phyloP scores from a whole-genome alignment of 306 rosid genomes.

The Cucurbita ficifolia region DNA sequence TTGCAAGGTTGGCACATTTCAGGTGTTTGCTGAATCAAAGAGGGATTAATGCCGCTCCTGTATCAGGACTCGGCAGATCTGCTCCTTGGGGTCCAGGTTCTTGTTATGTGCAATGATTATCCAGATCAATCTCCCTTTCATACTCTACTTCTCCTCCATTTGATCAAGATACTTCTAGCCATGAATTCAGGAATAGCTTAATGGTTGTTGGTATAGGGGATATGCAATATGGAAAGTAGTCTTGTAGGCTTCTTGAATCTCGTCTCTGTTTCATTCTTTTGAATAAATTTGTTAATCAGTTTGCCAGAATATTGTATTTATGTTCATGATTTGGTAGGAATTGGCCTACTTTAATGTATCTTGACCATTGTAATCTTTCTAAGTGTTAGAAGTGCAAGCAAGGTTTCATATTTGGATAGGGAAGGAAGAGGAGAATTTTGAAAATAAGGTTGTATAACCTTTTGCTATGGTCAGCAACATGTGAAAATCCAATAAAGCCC shows the following conservation, averaged over 20 bases:
- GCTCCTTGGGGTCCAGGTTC: slow-evolving; percentile 29
- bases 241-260: neutral
- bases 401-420: too few species aligned
- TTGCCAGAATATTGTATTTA: neutral
- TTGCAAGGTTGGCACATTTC: slow-evolving; percentile 25
- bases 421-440: too few species aligned
- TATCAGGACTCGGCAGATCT: slow-evolving; percentile 23
- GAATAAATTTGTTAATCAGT: neutral
- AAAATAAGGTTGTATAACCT: too few species aligned
- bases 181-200: neutral
- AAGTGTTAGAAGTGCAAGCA: too few species aligned
- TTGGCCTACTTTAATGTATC: neutral
- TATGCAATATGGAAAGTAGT: neutral
- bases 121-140: neutral
- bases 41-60: slow-evolving; percentile 31
- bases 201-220: neutral
- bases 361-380: neutral
- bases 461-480: too few species aligned
- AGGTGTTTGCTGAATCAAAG: slow-evolving; percentile 33
- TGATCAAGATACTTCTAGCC: neutral
- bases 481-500: too few species aligned
- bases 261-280: neutral
- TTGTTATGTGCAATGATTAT: slow-evolving; percentile 19
- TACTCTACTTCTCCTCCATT: neutral
- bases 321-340: neutral